Evolutionary conservation across 2,329 filamentous ascomycete species (phyloP).

Genomic region (Helotiales sp.): DNA sequence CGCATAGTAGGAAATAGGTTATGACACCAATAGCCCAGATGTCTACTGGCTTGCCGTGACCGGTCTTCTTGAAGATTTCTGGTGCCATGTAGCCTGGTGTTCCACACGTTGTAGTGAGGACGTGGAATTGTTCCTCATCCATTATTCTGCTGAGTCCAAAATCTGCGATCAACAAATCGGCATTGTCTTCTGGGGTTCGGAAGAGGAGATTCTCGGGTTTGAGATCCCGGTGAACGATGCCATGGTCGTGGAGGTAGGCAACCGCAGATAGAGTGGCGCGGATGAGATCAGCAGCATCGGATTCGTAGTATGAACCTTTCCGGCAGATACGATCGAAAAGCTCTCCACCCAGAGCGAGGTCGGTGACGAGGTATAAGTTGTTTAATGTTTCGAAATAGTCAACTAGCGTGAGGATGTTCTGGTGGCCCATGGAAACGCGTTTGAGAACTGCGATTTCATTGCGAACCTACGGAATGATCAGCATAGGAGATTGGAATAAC

Average conservation of each 20-base stretch:
- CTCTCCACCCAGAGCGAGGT: slow-evolving; percentile 93
- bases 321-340: slow-evolving; percentile 98
- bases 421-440: slow-evolving; percentile 97
- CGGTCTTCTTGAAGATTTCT: slow-evolving; percentile 98
- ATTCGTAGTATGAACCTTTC: slow-evolving; percentile 98
- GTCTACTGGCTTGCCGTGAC: slow-evolving; percentile 96
- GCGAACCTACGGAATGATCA: slow-evolving; percentile 62
- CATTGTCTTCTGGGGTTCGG: slow-evolving; percentile 95
- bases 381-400: slow-evolving; percentile 99
- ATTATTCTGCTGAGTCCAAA: slow-evolving; percentile 96
- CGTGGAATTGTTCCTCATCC: slow-evolving; percentile 98
- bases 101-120: slow-evolving; percentile 94
- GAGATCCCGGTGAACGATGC: slow-evolving; percentile 95
- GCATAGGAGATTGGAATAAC: neutral
- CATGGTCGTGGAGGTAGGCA: slow-evolving; percentile 96
- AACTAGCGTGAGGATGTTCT: slow-evolving; percentile 95
- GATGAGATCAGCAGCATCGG: slow-evolving; percentile 92
- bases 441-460: slow-evolving; percentile 99
- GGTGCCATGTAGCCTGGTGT: slow-evolving; percentile 99
- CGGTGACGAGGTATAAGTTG: slow-evolving; percentile 96
- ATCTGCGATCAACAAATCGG: slow-evolving; percentile 93
- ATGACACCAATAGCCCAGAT: slow-evolving; percentile 99
- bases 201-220: slow-evolving; percentile 98
- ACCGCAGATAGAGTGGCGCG: slow-evolving; percentile 95
- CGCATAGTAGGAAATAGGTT: slow-evolving; percentile 96